Percentiles rank a stretch among this genome's conserved stretches.
Conservation (phyloP, 805 yeast genomes). For the Zygosaccharomyces pseudorouxii region DNA sequence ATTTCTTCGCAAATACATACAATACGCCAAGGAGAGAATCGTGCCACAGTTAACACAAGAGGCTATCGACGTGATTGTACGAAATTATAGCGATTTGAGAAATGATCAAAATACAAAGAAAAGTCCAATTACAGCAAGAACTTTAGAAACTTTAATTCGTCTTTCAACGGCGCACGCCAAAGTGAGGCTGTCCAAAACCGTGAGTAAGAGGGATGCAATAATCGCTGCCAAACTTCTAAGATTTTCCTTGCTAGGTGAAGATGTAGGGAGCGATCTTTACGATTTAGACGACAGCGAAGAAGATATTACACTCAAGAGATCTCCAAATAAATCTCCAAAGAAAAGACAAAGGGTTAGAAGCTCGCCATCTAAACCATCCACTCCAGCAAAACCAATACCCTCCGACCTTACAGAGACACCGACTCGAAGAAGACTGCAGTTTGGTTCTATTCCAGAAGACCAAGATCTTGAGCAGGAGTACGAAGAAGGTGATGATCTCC, state of each 20-base stretch:
- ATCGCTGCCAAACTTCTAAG: constrained; percentile 83
- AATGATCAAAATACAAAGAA: constrained; percentile 78
- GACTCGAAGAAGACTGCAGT: constrained; percentile 35
- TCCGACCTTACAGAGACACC: constrained; percentile 9
- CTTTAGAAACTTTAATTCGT: constrained; percentile 92
- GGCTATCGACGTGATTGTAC: constrained; percentile 78
- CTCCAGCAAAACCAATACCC: constrained; percentile 14
- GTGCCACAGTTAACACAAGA: constrained; percentile 71
- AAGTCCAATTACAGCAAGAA: constrained; percentile 97
- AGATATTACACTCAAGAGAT: constrained; percentile 18
- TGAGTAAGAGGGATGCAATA: constrained; percentile 72
- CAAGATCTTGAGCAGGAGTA: constrained; percentile 29
- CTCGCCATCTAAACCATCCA: constrained; percentile 20
- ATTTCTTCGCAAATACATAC: constrained; percentile 86
- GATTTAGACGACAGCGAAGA: constrained; percentile 23
- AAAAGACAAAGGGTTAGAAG: constrained; percentile 27
- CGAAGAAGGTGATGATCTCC: constrained; percentile 20
- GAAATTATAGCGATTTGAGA: constrained; percentile 73
- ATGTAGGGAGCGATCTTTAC: constrained; percentile 24
- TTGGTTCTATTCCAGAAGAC: constrained; percentile 32
- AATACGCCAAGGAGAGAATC: constrained; percentile 86
- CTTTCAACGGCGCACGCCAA: constrained; percentile 95
- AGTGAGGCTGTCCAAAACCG: constrained; percentile 74
- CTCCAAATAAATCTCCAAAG: constrained; percentile 34
- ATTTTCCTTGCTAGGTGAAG: constrained; percentile 64